Base-by-base conservation (phyloP, 148 eudicot species). In the Vaccinium darrowii region DNA sequence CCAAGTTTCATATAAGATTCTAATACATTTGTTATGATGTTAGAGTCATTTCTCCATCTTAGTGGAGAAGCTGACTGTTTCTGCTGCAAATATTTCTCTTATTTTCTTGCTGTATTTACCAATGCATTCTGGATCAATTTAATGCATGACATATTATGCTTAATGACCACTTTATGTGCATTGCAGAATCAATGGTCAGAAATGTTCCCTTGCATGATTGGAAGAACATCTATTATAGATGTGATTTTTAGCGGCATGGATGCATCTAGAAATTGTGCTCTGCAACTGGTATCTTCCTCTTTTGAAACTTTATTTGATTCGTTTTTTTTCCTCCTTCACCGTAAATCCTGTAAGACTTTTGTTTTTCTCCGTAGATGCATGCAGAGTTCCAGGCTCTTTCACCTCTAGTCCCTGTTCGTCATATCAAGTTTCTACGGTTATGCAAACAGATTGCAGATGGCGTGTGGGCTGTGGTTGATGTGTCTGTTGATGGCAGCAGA, bases 391-490 rank as follows among this genome's bases (percentile, higher is more conserved):
- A 86, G 79, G 89, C 89, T 78, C 91, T 94, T 63, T 94, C 95
- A 1, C 92, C 95, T 10, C 81, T 93, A 84, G 91, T 96, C 73
- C 94, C 98, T 56, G 84, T 90, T 25, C 92, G 98, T 36, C 92
- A 88, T 71, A 87, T 90, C 88, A 92, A 89, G 86, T 91, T 96
- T 85, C 75, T 96, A 27, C 91, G 99, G 72, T 92, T 82, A 87
- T 89, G 95, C 87, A 93, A 92, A 90, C 91, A 94, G 84, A 94
- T 91, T 57, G 87, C 88, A 1, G 90, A 92, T 36, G 92, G 93
- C 47, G 82, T 89, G 85, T 96, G 99, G 99, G 94, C 88, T 15
- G 89, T 96, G 72, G 99, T 94, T 50, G 99, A 96, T 80, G 91
- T 94, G 23, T 93, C 99, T 62, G 84, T 90, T 50, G 98, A 93